Evolutionary conservation across 1,284 basidiomycete genomes (phyloP), one percentile per base, ranked within the genome.

Genomic region (Earliella scabrosa): DNA sequence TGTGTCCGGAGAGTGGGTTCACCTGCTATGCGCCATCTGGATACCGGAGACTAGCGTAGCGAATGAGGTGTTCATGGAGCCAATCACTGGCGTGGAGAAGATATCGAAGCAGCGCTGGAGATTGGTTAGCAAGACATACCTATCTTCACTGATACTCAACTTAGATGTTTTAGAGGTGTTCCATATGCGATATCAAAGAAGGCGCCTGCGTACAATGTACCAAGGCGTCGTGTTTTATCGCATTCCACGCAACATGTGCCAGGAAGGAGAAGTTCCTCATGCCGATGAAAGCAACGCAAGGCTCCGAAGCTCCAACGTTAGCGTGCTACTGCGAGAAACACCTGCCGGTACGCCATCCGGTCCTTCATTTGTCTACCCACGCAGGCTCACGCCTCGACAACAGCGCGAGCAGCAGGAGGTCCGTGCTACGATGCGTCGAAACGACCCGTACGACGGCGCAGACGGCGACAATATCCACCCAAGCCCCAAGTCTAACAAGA

Each of bases 131-230:
- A 10, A 4, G 36, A 11, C 38, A 9, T 46, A 29, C 39, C 35
- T 26, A 13, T 20, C 23, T 50, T n/a, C 18, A 24, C 18, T 46
- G 44, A 18, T 13, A 11, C 14, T 20, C 13, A 31, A 21, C 41
- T 62, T 29, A 58, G 43, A 4, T 43, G n/a, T 45, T 31, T 36
- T 54, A 85, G 93, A 88, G 86, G 76, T 99, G 97, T 72, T 90
- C 87, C 9, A 76, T 98, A 27, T 99, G 97, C 70, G 88, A 89
- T 45, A 75, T 90, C 45, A 80, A 84, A 52, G 81, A 85, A 61
- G 97, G 97, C 4, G 97, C 97, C 0, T 98, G 97, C 72, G 97
- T 99, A 41, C 97, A 99, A 73, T 99, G 97, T 73, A 90, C 90
- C 61, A 97, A 95, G 74, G 80, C 86, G 10, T 90, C 86, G 2